These are phyloP conservation scores for Magnaporthiopsis rhizophila DNA, from an alignment of 2,329 filamentous ascomycete genomes.

Conservation along the genomic window DNA sequence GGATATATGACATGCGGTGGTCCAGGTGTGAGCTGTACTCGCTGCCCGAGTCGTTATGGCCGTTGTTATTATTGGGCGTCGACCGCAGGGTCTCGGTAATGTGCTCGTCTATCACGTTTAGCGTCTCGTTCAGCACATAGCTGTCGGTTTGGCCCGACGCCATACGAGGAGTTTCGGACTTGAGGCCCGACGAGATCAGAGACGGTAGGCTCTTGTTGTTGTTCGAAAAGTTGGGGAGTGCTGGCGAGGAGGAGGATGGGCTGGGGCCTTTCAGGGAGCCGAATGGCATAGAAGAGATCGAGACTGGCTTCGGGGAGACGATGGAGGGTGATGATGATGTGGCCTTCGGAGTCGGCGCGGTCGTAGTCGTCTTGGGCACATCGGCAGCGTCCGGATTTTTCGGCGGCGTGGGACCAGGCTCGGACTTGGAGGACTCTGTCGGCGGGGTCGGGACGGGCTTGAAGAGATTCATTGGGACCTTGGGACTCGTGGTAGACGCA, in stretches of 20 bases:
- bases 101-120: conserved; percentile 95
- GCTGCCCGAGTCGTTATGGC: conserved; percentile 71
- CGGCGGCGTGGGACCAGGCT: conserved; percentile 9
- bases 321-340: conserved; percentile 20
- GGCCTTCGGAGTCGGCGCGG: conserved; percentile 18
- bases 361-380: conserved; percentile 2
- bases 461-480: conserved; percentile 7
- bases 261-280: conserved; percentile 29
- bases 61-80: conserved; percentile 41
- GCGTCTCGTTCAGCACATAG: conserved; percentile 85
- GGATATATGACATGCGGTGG: conserved; percentile 79
- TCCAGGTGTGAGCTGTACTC: conserved; percentile 78
- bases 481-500: conserved; percentile 1
- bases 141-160: conserved; percentile 44
- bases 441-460: conserved; percentile 3
- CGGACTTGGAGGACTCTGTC: conserved; percentile 16
- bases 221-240: conserved; percentile 3
- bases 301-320: conserved; percentile 15
- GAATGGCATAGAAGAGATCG: conserved; percentile 31
- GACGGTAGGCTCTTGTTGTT: conserved; percentile 20
- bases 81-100: conserved; percentile 71
- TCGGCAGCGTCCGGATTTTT: background rate
- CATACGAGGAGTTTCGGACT: conserved; percentile 21
- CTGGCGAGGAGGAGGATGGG: conserved; percentile 18
- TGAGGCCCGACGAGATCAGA: conserved; percentile 22